Conservation (phyloP, 352 stramenopile species). For the Pythium phragmiticola region DNA sequence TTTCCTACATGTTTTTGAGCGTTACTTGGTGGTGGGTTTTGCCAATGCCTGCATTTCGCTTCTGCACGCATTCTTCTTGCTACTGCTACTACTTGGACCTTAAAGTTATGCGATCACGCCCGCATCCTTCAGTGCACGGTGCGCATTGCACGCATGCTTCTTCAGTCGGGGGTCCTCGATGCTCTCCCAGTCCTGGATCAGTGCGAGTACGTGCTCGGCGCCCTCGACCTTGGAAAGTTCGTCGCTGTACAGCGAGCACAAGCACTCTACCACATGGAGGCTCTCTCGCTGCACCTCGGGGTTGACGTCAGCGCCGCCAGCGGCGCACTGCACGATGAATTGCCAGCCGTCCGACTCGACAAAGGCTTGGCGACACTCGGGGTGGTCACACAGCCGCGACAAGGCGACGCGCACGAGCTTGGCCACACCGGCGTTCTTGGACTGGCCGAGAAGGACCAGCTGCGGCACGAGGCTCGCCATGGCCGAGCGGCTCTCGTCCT, state of each 20-base stretch:
- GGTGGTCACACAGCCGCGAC: conserved; percentile 79
- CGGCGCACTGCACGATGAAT: conserved; percentile 79
- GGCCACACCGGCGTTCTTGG: conserved; percentile 52
- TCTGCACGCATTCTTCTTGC: conserved; percentile 17
- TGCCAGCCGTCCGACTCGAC: conserved; percentile 80
- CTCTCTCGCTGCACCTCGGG: conserved; percentile 81
- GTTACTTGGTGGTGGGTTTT: conserved; percentile 12
- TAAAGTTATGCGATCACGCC: conserved; percentile 64
- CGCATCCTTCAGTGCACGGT: conserved; percentile 73
- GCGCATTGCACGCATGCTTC: conserved; percentile 82
- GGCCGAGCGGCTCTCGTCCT: conserved; percentile 51
- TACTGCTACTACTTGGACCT: conserved; percentile 21
- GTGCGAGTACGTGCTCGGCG: conserved; percentile 51
- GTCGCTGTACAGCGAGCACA: conserved; percentile 81
- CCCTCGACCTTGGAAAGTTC: conserved; percentile 69
- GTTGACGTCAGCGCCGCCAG: conserved; percentile 53
- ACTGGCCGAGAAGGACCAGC: conserved; percentile 64
- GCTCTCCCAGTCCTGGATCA: conserved; percentile 78
- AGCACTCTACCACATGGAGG: conserved; percentile 84
- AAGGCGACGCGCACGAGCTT: conserved; percentile 73
- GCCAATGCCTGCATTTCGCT: conserved; percentile 9
- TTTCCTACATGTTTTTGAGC: conserved; percentile 26
- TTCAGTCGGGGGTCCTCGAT: conserved; percentile 84
- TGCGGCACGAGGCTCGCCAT: conserved; percentile 71
- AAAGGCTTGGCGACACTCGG: conserved; percentile 80